Base-by-base conservation (phyloP, 768 basidiomycete genomes). In the Albatrellus ellisii region DNA sequence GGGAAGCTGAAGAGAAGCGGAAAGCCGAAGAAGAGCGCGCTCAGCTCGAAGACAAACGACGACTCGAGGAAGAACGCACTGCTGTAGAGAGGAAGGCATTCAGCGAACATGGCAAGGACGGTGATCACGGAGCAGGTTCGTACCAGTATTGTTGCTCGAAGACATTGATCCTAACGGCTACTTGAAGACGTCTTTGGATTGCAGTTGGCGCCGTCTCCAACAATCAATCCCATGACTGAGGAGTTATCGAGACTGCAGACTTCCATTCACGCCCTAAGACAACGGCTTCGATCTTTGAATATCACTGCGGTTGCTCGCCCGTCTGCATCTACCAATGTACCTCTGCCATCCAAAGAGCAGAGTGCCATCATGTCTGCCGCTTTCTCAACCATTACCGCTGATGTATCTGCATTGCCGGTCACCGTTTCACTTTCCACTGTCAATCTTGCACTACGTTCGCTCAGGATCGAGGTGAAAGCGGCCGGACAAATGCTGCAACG, bases 371-470 rank as follows among this genome's bases (percentile, higher is more conserved):
- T 83, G 49, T 63, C 62, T n/a, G 49, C 58, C 24, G 64, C 66
- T 9, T 68, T 85, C 43, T 50, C 62, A 0, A 46, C 54, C 5
- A 57, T 88, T 6, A 56, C 59, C 4, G 56, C 60, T 9, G 73
- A 75, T 22, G 62, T 69, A 17, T 56, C 66, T 6, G 44, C 55
- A 6, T 56, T 89, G 11, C 76, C 79, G 4, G 28, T 54, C 18
- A 60, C 61, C 2, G 53, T 59, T 2, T 38, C 48, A 7, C 58
- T 66, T 4, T 65, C 70, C 42, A 51, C 56, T 4, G 54, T 72
- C 26, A 67, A 78, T 39, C 50, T 68, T n/a, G 80, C 86, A 50
- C 57, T 81, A n/a, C 65, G 63, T 27, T 77, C 77, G 2, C 59
- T 89, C 36, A 67, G 60, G 42, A 57, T 55, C 20, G 85, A 90